phyloP scores from a whole-genome alignment of 108 stramenopile genomes.

The Conticribra guillardii region DNA sequence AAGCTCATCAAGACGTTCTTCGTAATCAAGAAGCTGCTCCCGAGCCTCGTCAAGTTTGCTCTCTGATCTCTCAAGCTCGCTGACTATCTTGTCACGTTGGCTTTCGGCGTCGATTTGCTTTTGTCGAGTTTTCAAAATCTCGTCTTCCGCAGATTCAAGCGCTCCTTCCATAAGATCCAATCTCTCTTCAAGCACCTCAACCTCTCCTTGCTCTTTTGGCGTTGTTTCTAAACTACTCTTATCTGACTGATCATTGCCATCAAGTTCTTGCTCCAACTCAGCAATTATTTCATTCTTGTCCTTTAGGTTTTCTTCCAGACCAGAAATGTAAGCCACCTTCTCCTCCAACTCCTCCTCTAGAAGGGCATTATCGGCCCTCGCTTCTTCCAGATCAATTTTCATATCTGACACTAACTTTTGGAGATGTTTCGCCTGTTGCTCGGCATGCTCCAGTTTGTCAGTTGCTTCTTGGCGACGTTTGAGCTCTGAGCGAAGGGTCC shows the following conservation, averaged over 20 bases:
- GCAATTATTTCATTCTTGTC: constrained; percentile 32
- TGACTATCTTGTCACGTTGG: constrained; percentile 21
- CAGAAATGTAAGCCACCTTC: constrained; percentile 17
- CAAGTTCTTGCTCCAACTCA: constrained; percentile 15
- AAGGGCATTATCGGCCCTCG: constrained; percentile 43
- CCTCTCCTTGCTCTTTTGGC: neutral
- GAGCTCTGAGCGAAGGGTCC: constrained; percentile 40
- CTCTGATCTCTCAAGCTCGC: constrained; percentile 5
- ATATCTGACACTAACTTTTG: constrained; percentile 36
- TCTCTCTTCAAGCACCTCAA: constrained; percentile 26
- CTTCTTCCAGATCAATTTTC: constrained; percentile 49
- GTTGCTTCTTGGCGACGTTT: constrained; percentile 24
- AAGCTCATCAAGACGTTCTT: too few relatives aligned
- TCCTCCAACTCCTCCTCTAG: constrained; percentile 52
- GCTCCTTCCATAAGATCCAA: constrained; percentile 27
- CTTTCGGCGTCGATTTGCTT: constrained; percentile 25
- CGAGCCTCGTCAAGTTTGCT: neutral
- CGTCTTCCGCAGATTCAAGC: constrained; percentile 33
- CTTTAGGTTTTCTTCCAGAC: constrained; percentile 27
- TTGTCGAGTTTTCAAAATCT: constrained; percentile 15
- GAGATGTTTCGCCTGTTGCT: constrained; percentile 23
- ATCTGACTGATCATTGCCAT: too few relatives aligned
- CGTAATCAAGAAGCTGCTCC: too few relatives aligned
- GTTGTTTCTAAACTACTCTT: too few relatives aligned
- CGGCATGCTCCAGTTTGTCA: constrained; percentile 19